phyloP scores from a whole-genome alignment of 2,329 filamentous ascomycete genomes.

The Claviceps maximensis region DNA sequence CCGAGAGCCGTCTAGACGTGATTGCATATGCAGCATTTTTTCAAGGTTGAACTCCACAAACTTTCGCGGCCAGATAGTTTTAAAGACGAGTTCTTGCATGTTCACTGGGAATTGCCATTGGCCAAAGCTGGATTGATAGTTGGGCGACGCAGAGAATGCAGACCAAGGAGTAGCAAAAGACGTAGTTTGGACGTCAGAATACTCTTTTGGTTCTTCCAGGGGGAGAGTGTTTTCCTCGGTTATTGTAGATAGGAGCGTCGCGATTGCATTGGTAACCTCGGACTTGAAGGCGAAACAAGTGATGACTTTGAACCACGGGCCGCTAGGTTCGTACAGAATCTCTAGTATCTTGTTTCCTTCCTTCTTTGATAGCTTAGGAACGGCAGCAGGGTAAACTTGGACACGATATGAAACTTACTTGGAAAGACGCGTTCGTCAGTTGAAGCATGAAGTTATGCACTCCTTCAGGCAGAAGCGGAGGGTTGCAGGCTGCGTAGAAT shows the following conservation, averaged over 20 bases:
- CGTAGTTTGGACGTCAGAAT: neutral
- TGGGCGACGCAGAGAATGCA: neutral
- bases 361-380: neutral
- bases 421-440: neutral
- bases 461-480: constrained; percentile 18
- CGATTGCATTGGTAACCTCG: constrained; percentile 10
- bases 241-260: constrained; percentile 10
- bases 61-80: neutral
- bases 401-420: neutral
- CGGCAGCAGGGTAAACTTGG: neutral
- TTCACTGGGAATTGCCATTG: neutral
- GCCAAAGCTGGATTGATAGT: neutral
- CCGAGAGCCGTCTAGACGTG: neutral
- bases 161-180: neutral
- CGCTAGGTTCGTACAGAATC: constrained; percentile 23
- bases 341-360: constrained; percentile 12
- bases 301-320: constrained; percentile 23
- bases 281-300: constrained; percentile 2
- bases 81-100: neutral
- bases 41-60: neutral
- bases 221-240: neutral
- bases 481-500: constrained; percentile 23
- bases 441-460: constrained; percentile 15
- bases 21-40: neutral
- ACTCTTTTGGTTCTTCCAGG: neutral